These are phyloP conservation scores for Solanum acaule DNA, from an alignment of 257 asterid species.

Conservation along the genomic window DNA sequence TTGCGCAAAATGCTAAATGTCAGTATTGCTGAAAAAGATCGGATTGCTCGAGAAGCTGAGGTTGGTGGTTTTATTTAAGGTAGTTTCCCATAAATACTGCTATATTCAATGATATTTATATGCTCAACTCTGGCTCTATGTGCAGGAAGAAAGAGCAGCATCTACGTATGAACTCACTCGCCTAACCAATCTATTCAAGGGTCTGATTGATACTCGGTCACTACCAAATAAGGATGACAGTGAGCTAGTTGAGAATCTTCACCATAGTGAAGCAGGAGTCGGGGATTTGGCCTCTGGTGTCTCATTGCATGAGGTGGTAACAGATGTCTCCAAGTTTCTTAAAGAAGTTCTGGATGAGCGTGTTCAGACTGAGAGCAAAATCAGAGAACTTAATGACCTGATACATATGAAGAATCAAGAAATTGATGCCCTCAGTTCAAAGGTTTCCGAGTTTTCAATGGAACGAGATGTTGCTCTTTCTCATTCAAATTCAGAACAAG, in stretches of 20 bases:
- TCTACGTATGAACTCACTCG: slow-evolving; percentile 36
- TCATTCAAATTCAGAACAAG: slow-evolving; percentile 21
- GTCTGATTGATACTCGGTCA: slow-evolving; percentile 16
- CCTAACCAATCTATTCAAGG: slow-evolving; percentile 37
- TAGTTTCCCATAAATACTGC: neutral
- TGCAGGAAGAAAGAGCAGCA: slow-evolving; percentile 60
- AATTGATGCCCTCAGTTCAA: slow-evolving; percentile 47
- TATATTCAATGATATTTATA: neutral
- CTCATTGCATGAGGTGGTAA: slow-evolving; percentile 44
- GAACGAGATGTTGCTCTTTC: slow-evolving; percentile 22
- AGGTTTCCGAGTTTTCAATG: slow-evolving; percentile 38
- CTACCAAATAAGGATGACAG: slow-evolving; percentile 15
- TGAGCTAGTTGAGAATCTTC: slow-evolving; percentile 13
- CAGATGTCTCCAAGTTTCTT: slow-evolving; percentile 39
- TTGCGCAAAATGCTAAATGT: slow-evolving; percentile 49
- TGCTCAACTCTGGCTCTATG: neutral
- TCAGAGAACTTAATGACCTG: slow-evolving; percentile 36
- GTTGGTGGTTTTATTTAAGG: slow-evolving; percentile 19
- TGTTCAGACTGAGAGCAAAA: slow-evolving; percentile 21
- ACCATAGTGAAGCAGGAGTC: neutral
- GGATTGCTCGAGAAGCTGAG: slow-evolving; percentile 42
- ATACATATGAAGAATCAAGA: slow-evolving; percentile 46
- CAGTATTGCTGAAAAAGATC: slow-evolving; percentile 44
- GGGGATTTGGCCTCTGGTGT: slow-evolving; percentile 16
- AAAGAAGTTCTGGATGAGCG: slow-evolving; percentile 20